Evolutionary conservation across 2,329 filamentous ascomycete genomes (phyloP), one percentile per base, ranked within the genome.

Genomic region (Paracoccidioides lutzii): DNA sequence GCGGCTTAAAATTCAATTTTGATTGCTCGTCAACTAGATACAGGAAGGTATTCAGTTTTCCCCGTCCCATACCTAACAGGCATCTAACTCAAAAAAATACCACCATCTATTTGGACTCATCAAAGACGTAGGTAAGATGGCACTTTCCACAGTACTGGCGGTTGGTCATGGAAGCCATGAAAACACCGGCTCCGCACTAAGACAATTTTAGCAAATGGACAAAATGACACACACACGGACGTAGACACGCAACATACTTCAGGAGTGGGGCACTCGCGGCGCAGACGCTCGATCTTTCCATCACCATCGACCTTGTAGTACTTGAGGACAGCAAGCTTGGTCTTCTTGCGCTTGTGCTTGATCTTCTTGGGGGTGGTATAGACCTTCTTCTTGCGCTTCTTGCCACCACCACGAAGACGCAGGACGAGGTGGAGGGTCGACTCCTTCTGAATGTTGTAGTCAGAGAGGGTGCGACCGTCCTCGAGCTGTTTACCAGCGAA

Each of bases 291-390:
- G 71, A 98, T 97, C 87, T 97, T 97, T 79, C 94, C 93, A 72
- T 98, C 93, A 70, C 88, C 89, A 78, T 97, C 93, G 70, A 98
- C 93, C 88, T 98, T 98, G 88, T 98, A 98, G 88, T 98, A 98
- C 87, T 98, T 98, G 78, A 98, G 90, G 69, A 98, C 91, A 72
- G 93, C 93, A 77, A 98, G 81, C 87, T 98, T 98, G 85, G 88
- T 95, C 91, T 98, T 98, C 90, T 97, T 98, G 82, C 90, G 87
- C 90, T 98, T 98, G 87, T 98, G 93, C 93, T 98, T 98, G 87
- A 98, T 98, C 90, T 98, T 98, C 90, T 98, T 98, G 77, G 93
- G 93, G 72, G 93, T 98, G 76, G 89, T 97, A 88, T 98, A 98
- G 69, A 98, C 93, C 90, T 98, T 98, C 90, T 95, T 95, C 89